These are phyloP conservation scores for Candida silvatica DNA, from an alignment of 805 yeast genomes.

Conservation along the genomic window DNA sequence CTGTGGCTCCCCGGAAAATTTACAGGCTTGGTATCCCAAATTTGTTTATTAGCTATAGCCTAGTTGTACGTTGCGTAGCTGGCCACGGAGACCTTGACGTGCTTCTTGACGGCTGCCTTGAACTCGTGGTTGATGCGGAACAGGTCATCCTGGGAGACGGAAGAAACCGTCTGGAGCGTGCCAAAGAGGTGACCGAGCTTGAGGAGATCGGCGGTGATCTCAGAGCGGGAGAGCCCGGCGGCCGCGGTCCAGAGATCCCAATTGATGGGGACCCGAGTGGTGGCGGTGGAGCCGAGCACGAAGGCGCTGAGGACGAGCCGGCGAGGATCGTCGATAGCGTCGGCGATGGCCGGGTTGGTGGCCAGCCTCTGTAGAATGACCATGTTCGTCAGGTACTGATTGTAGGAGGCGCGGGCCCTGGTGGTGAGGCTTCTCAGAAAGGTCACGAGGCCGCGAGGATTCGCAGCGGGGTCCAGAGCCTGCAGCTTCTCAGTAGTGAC, in stretches of 20 bases:
- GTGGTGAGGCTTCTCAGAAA: conserved; percentile 3
- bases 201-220: conserved; percentile 4
- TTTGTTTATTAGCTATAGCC: neutral
- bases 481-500: neutral
- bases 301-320: conserved; percentile 9
- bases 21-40: no score
- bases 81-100: conserved; percentile 15
- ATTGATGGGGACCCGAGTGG: conserved; percentile 1
- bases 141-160: conserved; percentile 7
- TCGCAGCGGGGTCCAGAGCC: no score
- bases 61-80: no score
- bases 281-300: conserved; percentile 6
- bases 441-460: neutral
- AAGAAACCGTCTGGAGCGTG: neutral
- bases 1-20: no score
- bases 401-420: conserved; percentile 3
- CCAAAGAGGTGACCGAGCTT: conserved; percentile 1
- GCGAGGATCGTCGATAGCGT: conserved; percentile 1
- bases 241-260: conserved; percentile 9
- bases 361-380: conserved; percentile 7
- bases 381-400: conserved; percentile 5
- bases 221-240: conserved; percentile 10
- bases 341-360: neutral
- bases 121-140: conserved; percentile 6
- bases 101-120: conserved; percentile 10